A percentile compares a stretch with the other conserved stretches of the same genome.
Evolutionary conservation across 805 yeast species (phyloP).

Genomic region (Kuraishia ogatae): DNA sequence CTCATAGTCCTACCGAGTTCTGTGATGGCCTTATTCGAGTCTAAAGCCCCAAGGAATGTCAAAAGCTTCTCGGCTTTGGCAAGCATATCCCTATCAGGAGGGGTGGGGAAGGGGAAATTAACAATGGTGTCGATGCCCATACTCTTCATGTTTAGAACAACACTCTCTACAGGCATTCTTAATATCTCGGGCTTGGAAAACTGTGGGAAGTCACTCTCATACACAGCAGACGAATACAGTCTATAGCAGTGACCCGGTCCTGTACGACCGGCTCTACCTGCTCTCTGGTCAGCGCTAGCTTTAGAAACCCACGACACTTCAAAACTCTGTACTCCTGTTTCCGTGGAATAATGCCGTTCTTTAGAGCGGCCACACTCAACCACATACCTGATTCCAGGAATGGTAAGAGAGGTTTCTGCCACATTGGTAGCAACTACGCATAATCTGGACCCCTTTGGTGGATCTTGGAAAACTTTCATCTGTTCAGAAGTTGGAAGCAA

Average conservation of each 20-base stretch:
- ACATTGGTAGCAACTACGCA: slow-evolving; percentile 96
- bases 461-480: slow-evolving; percentile 80
- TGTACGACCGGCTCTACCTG: slow-evolving; percentile 97
- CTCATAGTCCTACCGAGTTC: slow-evolving; percentile 82
- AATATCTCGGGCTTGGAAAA: slow-evolving; percentile 86
- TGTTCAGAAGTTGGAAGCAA: slow-evolving; percentile 91
- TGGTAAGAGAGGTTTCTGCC: slow-evolving; percentile 95
- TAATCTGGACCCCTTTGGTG: slow-evolving; percentile 79
- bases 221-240: slow-evolving; percentile 87
- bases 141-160: slow-evolving; percentile 91
- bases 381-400: slow-evolving; percentile 91
- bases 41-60: slow-evolving; percentile 71
- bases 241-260: slow-evolving; percentile 98
- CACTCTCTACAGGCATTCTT: slow-evolving; percentile 94
- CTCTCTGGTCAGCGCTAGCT: slow-evolving; percentile 91
- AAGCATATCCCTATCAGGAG: slow-evolving; percentile 62
- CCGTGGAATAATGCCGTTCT: slow-evolving; percentile 74
- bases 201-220: slow-evolving; percentile 73
- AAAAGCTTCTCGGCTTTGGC: slow-evolving; percentile 60
- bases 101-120: slow-evolving; percentile 95
- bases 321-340: slow-evolving; percentile 87
- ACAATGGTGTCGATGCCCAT: slow-evolving; percentile 90
- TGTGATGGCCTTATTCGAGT: slow-evolving; percentile 48
- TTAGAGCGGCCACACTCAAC: slow-evolving; percentile 93
- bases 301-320: slow-evolving; percentile 88